Evolutionary conservation across 768 basidiomycete genomes (phyloP).

Genomic region (Amanita pallidorosea): DNA sequence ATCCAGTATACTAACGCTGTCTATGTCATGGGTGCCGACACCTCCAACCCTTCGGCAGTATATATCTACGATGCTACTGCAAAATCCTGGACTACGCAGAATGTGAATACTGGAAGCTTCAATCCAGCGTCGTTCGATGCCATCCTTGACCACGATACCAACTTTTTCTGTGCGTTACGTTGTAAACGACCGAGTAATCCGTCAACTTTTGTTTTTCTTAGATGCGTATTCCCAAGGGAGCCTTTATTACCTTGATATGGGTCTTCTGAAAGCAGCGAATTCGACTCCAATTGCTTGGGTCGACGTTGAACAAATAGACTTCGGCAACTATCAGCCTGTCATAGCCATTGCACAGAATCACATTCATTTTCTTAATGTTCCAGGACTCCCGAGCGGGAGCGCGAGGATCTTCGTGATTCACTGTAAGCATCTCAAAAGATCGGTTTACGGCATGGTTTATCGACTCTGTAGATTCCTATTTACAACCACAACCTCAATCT

Average conservation of each 20-base stretch:
- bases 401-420: slow-evolving; percentile 69
- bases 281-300: slow-evolving; percentile 51
- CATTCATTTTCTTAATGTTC: slow-evolving; percentile 58
- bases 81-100: slow-evolving; percentile 74
- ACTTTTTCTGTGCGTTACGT: slow-evolving; percentile 59
- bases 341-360: slow-evolving; percentile 71
- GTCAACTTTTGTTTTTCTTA: slow-evolving; percentile 13
- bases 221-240: slow-evolving; percentile 61
- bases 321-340: slow-evolving; percentile 43
- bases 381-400: slow-evolving; percentile 41
- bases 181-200: neutral
- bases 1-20: slow-evolving; percentile 73
- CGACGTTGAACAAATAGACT: slow-evolving; percentile 45
- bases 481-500: slow-evolving; percentile 52
- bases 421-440: slow-evolving; percentile 30
- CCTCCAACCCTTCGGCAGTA: slow-evolving; percentile 52
- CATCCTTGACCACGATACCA: slow-evolving; percentile 91
- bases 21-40: slow-evolving; percentile 75
- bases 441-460: no score
- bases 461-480: slow-evolving; percentile 40
- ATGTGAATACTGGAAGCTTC: slow-evolving; percentile 37
- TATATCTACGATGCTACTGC: slow-evolving; percentile 73
- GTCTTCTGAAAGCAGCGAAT: slow-evolving; percentile 47
- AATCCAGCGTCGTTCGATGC: slow-evolving; percentile 56
- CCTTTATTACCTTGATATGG: slow-evolving; percentile 66